Conservation (phyloP, 768 basidiomycete genomes). For the Tulasnella calospora region DNA sequence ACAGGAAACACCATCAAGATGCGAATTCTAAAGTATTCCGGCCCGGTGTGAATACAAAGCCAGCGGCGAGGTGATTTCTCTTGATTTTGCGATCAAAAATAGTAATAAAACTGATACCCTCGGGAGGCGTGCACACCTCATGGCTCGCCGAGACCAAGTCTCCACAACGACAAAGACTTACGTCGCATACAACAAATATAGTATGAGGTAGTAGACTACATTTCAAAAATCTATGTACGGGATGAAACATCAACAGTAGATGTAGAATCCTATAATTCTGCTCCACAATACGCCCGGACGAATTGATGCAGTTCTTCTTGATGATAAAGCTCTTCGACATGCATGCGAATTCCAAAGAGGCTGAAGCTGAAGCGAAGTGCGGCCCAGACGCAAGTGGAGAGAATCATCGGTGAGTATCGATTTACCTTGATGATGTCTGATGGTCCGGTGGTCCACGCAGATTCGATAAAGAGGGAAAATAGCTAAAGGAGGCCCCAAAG, state of each 20-base stretch:
- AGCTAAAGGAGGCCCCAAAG: not conserved
- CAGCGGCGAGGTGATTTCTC: too few species aligned
- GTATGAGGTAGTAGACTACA: not conserved
- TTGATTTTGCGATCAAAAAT: too few species aligned
- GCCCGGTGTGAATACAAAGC: too few species aligned
- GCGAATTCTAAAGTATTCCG: too few species aligned
- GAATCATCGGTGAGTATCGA: not conserved
- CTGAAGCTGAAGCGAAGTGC: not conserved
- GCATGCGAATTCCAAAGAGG: not conserved
- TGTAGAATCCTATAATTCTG: not conserved
- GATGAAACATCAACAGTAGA: not conserved
- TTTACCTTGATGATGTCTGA: not conserved
- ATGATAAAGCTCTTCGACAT: not conserved
- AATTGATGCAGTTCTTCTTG: not conserved
- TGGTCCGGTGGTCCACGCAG: not conserved
- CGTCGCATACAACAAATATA: not conserved
- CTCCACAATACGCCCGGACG: not conserved
- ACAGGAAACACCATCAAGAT: too few species aligned
- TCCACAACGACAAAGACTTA: not conserved
- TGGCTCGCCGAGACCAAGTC: not conserved
- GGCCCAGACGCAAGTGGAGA: not conserved
- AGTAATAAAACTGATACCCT: too few species aligned
- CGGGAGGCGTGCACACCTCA: not conserved
- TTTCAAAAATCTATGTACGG: not conserved
- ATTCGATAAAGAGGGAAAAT: not conserved